Evolutionary conservation across 257 asterid species (phyloP).

Genomic region (Echium plantagineum): DNA sequence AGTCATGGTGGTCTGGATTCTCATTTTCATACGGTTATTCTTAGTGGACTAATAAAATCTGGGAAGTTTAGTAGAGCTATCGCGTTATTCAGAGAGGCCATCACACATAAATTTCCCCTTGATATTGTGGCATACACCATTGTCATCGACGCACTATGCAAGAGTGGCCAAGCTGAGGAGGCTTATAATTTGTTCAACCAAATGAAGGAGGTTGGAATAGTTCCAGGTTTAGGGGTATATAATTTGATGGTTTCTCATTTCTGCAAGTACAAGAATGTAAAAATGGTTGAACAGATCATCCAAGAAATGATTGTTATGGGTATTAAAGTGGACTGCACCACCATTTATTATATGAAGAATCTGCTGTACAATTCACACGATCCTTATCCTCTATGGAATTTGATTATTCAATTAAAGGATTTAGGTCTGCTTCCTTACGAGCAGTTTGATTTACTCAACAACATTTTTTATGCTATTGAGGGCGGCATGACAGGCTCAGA

Average conservation of each 20-base stretch:
- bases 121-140: slow-evolving; percentile 50
- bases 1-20: slow-evolving; percentile 27
- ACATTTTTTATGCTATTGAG: too few species aligned
- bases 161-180: slow-evolving; percentile 29
- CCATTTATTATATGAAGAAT: slow-evolving; percentile 19
- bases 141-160: slow-evolving; percentile 42
- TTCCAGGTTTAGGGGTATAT: slow-evolving; percentile 36
- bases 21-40: slow-evolving; percentile 49
- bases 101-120: slow-evolving; percentile 28
- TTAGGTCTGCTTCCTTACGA: slow-evolving; percentile 27
- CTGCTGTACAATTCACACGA: slow-evolving; percentile 15
- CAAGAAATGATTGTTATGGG: slow-evolving; percentile 39
- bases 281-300: slow-evolving; percentile 29
- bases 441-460: neutral
- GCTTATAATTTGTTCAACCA: slow-evolving; percentile 41
- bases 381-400: slow-evolving; percentile 13
- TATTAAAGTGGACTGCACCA: slow-evolving; percentile 26
- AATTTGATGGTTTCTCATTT: slow-evolving; percentile 38
- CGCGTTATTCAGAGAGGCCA: slow-evolving; percentile 32
- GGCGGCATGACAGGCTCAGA: too few species aligned
- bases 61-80: slow-evolving; percentile 35
- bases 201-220: slow-evolving; percentile 44
- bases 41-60: slow-evolving; percentile 44
- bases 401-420: slow-evolving; percentile 21
- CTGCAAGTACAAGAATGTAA: slow-evolving; percentile 33